A percentile compares a stretch with the other conserved stretches of the same genome.
phyloP scores from a whole-genome alignment of 768 basidiomycete species.

The Calocera cornea region DNA sequence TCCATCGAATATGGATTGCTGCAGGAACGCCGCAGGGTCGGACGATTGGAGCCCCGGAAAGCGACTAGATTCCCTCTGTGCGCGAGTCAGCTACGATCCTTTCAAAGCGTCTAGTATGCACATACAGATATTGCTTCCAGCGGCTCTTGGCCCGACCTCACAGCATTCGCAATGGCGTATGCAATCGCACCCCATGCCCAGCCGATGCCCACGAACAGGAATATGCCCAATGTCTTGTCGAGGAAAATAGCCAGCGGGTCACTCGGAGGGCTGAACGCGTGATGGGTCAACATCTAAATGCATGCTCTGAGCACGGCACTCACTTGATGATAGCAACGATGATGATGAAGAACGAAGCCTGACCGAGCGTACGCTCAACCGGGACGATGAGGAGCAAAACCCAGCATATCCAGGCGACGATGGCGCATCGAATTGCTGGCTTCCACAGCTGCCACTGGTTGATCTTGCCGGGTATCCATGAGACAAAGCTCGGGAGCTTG shows the following conservation, averaged over 20 bases:
- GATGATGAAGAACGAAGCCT: neutral
- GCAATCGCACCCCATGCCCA: neutral
- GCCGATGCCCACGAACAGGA: neutral
- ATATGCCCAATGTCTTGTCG: neutral
- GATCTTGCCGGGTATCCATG: neutral
- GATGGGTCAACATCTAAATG: neutral
- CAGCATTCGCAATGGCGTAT: neutral
- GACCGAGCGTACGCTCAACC: neutral
- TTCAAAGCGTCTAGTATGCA: neutral
- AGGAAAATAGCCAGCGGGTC: neutral
- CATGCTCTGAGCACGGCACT: neutral
- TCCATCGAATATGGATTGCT: neutral
- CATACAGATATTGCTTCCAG: neutral
- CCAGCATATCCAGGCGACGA: slow-evolving; percentile 1
- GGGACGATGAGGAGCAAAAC: neutral
- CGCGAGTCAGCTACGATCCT: too few relatives aligned
- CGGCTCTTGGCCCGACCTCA: neutral
- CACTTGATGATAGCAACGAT: neutral
- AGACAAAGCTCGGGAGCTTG: neutral
- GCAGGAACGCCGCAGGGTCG: neutral
- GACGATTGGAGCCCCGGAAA: neutral
- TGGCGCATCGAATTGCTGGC: neutral
- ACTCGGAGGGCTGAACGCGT: neutral
- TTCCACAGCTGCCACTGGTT: neutral
- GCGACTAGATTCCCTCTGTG: neutral